phyloP scores from a whole-genome alignment of 371 early-diverging fungal genomes.

The Dichotomocladium elegans region DNA sequence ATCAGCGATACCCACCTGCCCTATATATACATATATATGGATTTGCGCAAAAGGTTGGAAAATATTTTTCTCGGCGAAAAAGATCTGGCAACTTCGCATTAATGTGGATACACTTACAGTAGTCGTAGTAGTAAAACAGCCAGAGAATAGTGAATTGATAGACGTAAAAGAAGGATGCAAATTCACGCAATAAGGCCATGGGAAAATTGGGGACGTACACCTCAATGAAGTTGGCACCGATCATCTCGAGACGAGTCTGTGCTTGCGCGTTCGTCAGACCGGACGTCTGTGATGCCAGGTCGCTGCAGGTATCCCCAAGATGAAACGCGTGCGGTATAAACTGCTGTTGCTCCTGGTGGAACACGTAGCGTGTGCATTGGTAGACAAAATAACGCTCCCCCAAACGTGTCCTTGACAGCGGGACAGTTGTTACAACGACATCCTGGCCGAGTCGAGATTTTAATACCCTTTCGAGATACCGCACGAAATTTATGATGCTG shows the following conservation, averaged over 20 bases:
- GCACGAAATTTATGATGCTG: slow-evolving; percentile 14
- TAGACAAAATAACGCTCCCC: slow-evolving; percentile 64
- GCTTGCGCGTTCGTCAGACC: slow-evolving; percentile 62
- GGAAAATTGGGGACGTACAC: slow-evolving; percentile 56
- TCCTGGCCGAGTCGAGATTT: slow-evolving; percentile 30
- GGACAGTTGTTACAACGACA: slow-evolving; percentile 35
- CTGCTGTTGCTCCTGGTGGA: slow-evolving; percentile 31
- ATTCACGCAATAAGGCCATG: slow-evolving; percentile 59
- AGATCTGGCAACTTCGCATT: background rate
- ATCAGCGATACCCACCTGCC: slow-evolving; percentile 71
- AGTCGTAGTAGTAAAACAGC: slow-evolving; percentile 71
- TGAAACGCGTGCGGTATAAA: slow-evolving; percentile 57
- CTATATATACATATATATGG: slow-evolving; percentile 2
- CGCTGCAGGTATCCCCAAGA: slow-evolving; percentile 49
- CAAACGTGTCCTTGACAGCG: slow-evolving; percentile 39
- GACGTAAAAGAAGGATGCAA: slow-evolving; percentile 71
- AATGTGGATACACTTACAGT: slow-evolving; percentile 33
- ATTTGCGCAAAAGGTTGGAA: too few species aligned
- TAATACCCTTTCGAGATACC: slow-evolving; percentile 18
- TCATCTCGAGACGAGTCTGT: slow-evolving; percentile 47
- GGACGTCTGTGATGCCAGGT: slow-evolving; percentile 36
- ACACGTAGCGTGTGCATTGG: slow-evolving; percentile 76
- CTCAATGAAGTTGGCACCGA: slow-evolving; percentile 70
- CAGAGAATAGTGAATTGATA: slow-evolving; percentile 73
- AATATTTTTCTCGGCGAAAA: background rate